A percentile compares a stretch with the other conserved stretches of the same genome.
Evolutionary conservation across 148 eudicot species (phyloP).

Genomic region (Rhododendron molle): DNA sequence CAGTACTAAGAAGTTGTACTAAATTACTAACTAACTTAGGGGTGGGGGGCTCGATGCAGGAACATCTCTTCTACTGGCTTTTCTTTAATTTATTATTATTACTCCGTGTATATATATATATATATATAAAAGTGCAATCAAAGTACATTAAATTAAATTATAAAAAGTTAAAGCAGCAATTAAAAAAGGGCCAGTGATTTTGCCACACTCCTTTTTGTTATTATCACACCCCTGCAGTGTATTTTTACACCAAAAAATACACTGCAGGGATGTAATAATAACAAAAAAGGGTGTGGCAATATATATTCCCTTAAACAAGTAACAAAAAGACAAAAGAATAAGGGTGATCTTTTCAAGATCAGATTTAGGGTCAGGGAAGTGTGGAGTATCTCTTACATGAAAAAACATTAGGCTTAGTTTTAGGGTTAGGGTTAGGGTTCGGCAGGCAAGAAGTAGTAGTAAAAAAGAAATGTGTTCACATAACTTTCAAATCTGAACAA

Average conservation of each 20-base stretch:
- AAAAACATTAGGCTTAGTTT: not conserved
- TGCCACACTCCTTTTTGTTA: no score
- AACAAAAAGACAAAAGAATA: not conserved
- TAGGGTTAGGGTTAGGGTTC: not conserved
- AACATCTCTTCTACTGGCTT: not conserved
- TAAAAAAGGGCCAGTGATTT: no score
- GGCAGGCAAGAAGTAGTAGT: not conserved
- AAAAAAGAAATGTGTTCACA: not conserved
- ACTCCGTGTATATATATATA: no score
- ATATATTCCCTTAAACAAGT: no score
- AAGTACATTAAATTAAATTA: not conserved
- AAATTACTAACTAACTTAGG: not conserved
- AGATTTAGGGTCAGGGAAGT: not conserved
- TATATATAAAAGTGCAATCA: not conserved
- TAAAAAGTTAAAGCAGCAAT: not conserved
- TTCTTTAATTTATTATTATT: not conserved
- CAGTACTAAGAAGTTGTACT: not conserved
- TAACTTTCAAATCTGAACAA: not conserved
- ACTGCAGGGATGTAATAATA: no score
- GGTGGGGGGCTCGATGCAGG: not conserved
- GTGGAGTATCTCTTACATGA: not conserved
- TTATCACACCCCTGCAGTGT: no score
- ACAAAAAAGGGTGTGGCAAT: no score
- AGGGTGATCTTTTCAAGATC: not conserved
- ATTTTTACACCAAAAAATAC: no score